Conservation (phyloP, 441 rosid species). For the Dalechampia spathulata region DNA sequence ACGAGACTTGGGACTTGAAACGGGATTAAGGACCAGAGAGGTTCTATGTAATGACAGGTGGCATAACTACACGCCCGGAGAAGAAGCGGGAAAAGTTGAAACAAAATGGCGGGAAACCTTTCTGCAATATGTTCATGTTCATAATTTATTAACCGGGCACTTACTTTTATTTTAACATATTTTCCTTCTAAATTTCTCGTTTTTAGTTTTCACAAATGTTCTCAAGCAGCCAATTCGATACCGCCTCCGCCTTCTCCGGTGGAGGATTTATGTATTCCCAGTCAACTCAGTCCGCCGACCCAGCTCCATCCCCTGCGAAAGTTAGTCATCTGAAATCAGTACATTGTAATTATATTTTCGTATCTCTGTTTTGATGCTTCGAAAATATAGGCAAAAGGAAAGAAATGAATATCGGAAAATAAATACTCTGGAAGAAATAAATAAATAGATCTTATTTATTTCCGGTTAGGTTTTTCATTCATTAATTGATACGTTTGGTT, state of each 20-base stretch:
- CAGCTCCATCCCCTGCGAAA: slow-evolving; percentile 44
- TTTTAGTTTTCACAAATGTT: slow-evolving; percentile 33
- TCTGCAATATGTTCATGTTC: too few species aligned
- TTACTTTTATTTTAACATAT: neutral
- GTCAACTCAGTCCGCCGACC: slow-evolving; percentile 36
- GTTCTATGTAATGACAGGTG: neutral
- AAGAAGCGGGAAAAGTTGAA: slow-evolving; percentile 16
- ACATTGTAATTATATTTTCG: too few species aligned
- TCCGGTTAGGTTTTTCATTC: neutral
- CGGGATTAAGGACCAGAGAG: too few species aligned
- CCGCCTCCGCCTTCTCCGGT: slow-evolving; percentile 27
- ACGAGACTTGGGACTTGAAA: too few species aligned
- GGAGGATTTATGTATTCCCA: slow-evolving; percentile 73
- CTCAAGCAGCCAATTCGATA: slow-evolving; percentile 48
- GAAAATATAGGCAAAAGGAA: neutral
- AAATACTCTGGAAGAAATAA: too few species aligned
- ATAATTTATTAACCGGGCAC: too few species aligned
- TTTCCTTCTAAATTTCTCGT: neutral
- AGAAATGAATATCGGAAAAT: too few species aligned
- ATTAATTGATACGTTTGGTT: slow-evolving; percentile 1
- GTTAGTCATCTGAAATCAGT: slow-evolving; percentile 21
- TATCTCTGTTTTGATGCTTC: neutral
- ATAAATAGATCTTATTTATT: too few species aligned
- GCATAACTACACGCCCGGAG: neutral
- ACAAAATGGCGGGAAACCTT: slow-evolving; percentile 24